These are phyloP conservation scores for Scytalidium sp. DNA, from an alignment of 2,329 filamentous ascomycete species.

Conservation along the genomic window DNA sequence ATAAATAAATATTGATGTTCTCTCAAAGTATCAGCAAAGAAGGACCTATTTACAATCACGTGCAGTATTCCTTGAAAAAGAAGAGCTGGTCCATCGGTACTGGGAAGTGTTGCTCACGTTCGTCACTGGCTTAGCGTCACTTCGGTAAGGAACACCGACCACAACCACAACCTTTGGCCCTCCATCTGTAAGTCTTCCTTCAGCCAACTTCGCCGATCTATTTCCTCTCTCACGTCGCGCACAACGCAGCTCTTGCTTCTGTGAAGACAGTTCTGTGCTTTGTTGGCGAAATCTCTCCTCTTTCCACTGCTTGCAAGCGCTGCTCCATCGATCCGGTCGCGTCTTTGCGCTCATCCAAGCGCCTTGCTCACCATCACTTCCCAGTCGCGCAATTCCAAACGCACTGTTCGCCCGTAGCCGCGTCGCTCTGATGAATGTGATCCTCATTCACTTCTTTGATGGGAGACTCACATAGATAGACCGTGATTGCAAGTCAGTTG, in stretches of 20 bases:
- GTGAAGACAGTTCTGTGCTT: not conserved
- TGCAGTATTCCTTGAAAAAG: not conserved
- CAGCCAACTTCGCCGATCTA: not conserved
- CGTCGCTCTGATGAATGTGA: constrained; percentile 1
- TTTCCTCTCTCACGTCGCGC: constrained; percentile 12
- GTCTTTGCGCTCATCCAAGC: constrained; percentile 17
- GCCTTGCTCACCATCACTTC: constrained; percentile 1
- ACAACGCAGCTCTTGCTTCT: constrained; percentile 11
- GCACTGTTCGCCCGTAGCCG: not conserved
- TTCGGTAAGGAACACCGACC: not conserved
- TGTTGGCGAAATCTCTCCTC: constrained; percentile 3
- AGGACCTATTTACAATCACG: not conserved
- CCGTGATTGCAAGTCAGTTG: not conserved
- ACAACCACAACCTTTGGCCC: not conserved
- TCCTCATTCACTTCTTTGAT: not conserved
- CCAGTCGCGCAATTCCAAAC: not conserved
- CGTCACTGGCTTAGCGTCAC: not conserved
- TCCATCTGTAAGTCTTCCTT: not conserved
- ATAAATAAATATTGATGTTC: not conserved
- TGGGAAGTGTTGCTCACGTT: not conserved
- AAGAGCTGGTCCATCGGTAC: not conserved
- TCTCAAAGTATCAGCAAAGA: not conserved
- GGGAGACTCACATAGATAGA: not conserved
- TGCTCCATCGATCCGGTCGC: constrained; percentile 18
- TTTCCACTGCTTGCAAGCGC: constrained; percentile 8